These are phyloP conservation scores for Phanerodontia chrysosporium DNA, from an alignment of 768 basidiomycete genomes.

Conservation along the genomic window DNA sequence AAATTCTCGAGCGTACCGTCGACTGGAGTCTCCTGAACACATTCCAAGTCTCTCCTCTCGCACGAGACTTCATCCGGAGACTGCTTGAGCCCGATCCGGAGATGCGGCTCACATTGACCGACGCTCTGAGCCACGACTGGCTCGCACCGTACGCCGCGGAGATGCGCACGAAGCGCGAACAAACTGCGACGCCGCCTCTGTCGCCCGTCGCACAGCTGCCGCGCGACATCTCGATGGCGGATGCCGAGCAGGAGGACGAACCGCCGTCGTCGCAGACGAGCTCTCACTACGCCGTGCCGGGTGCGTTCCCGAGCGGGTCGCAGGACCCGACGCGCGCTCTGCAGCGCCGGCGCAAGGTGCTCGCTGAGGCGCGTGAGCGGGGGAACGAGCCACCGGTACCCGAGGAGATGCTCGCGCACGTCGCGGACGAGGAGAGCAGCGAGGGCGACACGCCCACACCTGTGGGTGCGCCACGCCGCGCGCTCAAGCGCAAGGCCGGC, in stretches of 20 bases:
- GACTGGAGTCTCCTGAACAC: constrained; percentile 43
- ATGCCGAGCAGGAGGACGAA: not conserved
- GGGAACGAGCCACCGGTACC: constrained; percentile 42
- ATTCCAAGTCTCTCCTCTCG: not conserved
- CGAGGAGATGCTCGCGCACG: constrained; percentile 50
- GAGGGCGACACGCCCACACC: constrained; percentile 11
- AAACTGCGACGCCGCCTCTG: constrained; percentile 4
- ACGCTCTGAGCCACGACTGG: constrained; percentile 78
- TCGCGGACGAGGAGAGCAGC: constrained; percentile 16
- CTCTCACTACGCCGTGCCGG: constrained; percentile 11
- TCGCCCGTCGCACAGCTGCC: not conserved
- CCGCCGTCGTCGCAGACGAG: not conserved
- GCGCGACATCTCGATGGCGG: constrained; percentile 3
- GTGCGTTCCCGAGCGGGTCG: constrained; percentile 16
- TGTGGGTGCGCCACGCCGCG: constrained; percentile 7
- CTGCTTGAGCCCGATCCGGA: constrained; percentile 65
- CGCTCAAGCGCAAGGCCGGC: constrained; percentile 32
- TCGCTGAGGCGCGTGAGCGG: constrained; percentile 42
- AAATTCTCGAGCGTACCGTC: constrained; percentile 53
- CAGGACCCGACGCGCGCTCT: constrained; percentile 27
- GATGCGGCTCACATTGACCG: constrained; percentile 64
- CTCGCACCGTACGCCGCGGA: constrained; percentile 29
- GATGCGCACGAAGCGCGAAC: not conserved
- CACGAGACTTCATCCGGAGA: constrained; percentile 46
- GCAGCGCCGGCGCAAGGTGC: constrained; percentile 45